Conservation (phyloP, 2,329 filamentous ascomycete species). For the Teratosphaeria pseudoeucalypti region DNA sequence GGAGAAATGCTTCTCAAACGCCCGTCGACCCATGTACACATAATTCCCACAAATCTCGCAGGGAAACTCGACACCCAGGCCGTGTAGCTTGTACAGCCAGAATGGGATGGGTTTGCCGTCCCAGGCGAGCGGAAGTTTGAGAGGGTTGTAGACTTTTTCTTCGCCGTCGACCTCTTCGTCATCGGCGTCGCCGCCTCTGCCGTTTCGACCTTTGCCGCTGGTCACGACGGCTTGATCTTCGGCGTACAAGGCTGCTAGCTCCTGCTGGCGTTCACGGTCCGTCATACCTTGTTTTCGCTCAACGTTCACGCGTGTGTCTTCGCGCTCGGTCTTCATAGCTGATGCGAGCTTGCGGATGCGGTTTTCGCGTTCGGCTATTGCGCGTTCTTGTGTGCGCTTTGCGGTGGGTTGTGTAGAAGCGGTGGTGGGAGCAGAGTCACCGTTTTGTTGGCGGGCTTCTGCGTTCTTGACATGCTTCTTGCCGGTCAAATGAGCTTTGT, state of each 20-base stretch:
- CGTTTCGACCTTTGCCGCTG: conserved; percentile 15
- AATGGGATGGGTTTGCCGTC: conserved; percentile 98
- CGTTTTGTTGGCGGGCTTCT: conserved; percentile 45
- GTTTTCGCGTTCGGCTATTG: conserved; percentile 80
- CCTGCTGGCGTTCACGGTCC: conserved; percentile 85
- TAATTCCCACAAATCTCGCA: conserved; percentile 98
- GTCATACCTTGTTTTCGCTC: conserved; percentile 97
- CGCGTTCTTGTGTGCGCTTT: conserved; percentile 67
- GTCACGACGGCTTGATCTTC: conserved; percentile 40
- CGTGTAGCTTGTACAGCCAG: conserved; percentile 96
- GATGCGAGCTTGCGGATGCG: conserved; percentile 69
- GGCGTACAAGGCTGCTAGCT: conserved; percentile 75
- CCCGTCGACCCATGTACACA: conserved; percentile 93
- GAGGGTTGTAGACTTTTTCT: conserved; percentile 89
- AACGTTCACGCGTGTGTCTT: conserved; percentile 86
- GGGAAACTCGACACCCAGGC: conserved; percentile 83
- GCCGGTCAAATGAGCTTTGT: conserved; percentile 76
- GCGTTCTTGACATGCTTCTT: conserved; percentile 89
- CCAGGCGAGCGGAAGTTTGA: conserved; percentile 93
- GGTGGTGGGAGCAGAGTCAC: not conserved
- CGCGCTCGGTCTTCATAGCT: conserved; percentile 75
- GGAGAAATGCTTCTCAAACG: conserved; percentile 98
- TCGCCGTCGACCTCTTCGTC: conserved; percentile 55
- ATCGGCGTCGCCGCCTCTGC: conserved; percentile 45
- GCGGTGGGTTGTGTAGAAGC: conserved; percentile 7